phyloP scores from a whole-genome alignment of 73 alveolate species.

The Tetrahymena borealis region DNA sequence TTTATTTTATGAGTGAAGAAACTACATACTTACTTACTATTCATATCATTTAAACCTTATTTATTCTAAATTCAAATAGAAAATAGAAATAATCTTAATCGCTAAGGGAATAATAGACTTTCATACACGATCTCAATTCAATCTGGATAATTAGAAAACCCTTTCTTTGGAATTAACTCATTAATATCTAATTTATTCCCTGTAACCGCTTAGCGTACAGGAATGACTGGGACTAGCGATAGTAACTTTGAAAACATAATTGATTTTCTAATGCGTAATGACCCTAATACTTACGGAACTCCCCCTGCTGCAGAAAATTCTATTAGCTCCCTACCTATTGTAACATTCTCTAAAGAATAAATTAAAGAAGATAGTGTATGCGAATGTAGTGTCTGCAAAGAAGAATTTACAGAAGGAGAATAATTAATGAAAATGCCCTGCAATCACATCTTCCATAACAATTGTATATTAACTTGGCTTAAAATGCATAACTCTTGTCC shows the following conservation, averaged over 20 bases:
- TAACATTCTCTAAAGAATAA: constrained; percentile 44
- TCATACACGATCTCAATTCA: background rate
- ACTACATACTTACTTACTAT: too few relatives aligned
- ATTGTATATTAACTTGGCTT: constrained; percentile 84
- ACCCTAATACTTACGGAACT: constrained; percentile 73
- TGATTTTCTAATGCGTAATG: constrained; percentile 58
- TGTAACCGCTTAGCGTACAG: background rate
- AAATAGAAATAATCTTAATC: background rate
- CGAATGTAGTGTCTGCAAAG: constrained; percentile 70
- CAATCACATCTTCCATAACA: constrained; percentile 67
- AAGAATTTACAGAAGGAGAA: constrained; percentile 57
- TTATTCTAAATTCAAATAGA: too few relatives aligned
- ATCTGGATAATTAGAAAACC: background rate
- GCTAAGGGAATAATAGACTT: background rate
- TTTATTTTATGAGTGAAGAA: too few relatives aligned
- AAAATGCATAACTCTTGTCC: constrained; percentile 92
- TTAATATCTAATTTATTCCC: background rate
- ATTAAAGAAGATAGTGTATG: constrained; percentile 21
- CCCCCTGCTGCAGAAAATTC: constrained; percentile 75
- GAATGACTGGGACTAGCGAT: background rate
- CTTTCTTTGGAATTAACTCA: background rate
- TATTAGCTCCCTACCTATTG: constrained; percentile 12
- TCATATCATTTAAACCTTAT: too few relatives aligned
- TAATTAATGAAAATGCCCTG: constrained; percentile 70
- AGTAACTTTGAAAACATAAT: constrained; percentile 49